A percentile compares a stretch with the other conserved stretches of the same genome.
phyloP scores from a whole-genome alignment of 179 eudicot genomes.

The Sideroxylon spinosum region DNA sequence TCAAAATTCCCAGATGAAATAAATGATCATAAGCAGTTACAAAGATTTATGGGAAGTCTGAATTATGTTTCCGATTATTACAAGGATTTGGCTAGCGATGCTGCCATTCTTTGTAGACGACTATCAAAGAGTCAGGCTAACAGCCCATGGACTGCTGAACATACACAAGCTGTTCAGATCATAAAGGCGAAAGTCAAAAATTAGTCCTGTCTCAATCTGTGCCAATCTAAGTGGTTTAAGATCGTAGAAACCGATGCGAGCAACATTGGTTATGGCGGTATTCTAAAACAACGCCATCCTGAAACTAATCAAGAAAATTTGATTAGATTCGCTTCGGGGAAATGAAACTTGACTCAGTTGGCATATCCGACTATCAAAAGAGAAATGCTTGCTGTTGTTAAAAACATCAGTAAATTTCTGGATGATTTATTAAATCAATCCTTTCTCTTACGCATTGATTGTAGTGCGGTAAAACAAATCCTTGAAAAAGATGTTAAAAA shows the following conservation, averaged over 20 bases:
- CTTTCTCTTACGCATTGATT: neutral
- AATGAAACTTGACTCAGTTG: neutral
- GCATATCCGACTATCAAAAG: neutral
- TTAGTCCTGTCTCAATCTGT: no score
- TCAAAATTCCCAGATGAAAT: constrained; percentile 9
- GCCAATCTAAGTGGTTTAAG: neutral
- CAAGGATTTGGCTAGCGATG: no score
- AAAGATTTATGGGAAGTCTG: neutral
- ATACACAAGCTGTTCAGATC: no score
- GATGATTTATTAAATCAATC: neutral
- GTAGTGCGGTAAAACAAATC: neutral
- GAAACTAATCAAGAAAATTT: neutral
- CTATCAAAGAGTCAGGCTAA: no score
- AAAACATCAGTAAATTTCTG: neutral
- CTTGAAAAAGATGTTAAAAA: neutral
- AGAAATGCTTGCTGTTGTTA: neutral
- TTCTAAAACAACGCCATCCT: neutral
- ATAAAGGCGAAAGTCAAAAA: no score
- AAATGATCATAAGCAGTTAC: neutral
- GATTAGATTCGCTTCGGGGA: neutral
- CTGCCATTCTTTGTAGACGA: no score
- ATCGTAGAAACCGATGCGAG: neutral
- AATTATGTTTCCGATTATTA: no score
- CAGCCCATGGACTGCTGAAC: no score
- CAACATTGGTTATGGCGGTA: neutral